phyloP scores from a whole-genome alignment of 2,329 filamentous ascomycete species.

The Epicoccum sorghinum region DNA sequence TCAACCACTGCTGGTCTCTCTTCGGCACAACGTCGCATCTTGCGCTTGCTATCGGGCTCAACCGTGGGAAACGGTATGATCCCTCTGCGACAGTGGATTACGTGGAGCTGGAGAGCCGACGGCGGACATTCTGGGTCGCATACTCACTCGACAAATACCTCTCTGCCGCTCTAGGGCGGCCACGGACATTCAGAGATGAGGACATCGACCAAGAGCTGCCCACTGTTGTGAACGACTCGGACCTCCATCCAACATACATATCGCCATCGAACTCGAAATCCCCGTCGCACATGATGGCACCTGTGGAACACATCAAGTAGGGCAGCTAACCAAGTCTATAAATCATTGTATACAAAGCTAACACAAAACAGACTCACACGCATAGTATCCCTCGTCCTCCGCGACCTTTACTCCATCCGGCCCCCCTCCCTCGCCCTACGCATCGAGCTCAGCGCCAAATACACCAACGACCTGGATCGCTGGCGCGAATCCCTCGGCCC shows the following conservation, averaged over 20 bases:
- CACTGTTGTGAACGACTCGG: slow-evolving; percentile 44
- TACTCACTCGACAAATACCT: slow-evolving; percentile 69
- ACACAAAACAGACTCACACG: slow-evolving; percentile 45
- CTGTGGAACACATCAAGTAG: slow-evolving; percentile 53
- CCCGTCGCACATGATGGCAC: slow-evolving; percentile 53
- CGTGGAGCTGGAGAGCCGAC: slow-evolving; percentile 59
- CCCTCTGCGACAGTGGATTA: slow-evolving; percentile 49
- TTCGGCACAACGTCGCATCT: slow-evolving; percentile 65
- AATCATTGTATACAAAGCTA: neutral
- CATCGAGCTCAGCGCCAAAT: slow-evolving; percentile 49
- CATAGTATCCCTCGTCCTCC: slow-evolving; percentile 53
- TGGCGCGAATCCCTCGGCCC: slow-evolving; percentile 56
- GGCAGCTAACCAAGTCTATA: neutral
- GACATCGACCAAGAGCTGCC: slow-evolving; percentile 63
- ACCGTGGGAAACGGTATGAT: slow-evolving; percentile 46
- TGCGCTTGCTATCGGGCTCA: slow-evolving; percentile 54
- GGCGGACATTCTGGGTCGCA: slow-evolving; percentile 67
- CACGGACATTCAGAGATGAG: slow-evolving; percentile 66
- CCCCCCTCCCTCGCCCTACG: slow-evolving; percentile 41
- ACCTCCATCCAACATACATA: slow-evolving; percentile 37
- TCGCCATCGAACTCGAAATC: slow-evolving; percentile 31
- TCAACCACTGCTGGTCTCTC: slow-evolving; percentile 66
- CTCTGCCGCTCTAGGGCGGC: slow-evolving; percentile 67
- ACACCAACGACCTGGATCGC: slow-evolving; percentile 50
- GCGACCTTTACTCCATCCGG: slow-evolving; percentile 53